Percentiles rank a stretch among this genome's conserved stretches.
Evolutionary conservation across 768 basidiomycete species (phyloP).

Genomic region (Baorangia bicolor): DNA sequence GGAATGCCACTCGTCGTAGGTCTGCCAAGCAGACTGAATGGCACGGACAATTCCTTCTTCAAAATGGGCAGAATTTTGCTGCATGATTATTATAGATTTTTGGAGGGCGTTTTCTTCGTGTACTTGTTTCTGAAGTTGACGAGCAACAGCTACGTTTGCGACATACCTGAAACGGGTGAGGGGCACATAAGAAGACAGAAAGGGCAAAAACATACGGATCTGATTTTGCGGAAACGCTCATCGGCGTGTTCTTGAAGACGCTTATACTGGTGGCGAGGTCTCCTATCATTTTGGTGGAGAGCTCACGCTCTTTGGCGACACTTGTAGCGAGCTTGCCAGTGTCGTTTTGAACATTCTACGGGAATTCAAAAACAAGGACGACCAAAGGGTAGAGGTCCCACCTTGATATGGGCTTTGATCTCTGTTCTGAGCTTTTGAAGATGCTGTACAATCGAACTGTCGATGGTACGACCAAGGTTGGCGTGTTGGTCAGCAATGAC

Average conservation of each 20-base stretch:
- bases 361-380: not conserved
- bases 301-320: constrained; percentile 89
- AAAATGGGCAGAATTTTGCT: constrained; percentile 95
- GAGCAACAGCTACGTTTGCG: constrained; percentile 67
- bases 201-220: constrained; percentile 10
- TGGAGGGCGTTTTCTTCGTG: constrained; percentile 98
- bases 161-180: constrained; percentile 47
- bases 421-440: constrained; percentile 92
- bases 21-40: constrained; percentile 95
- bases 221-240: constrained; percentile 64
- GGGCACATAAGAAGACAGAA: not conserved
- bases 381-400: constrained; percentile 22
- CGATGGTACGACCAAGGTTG: constrained; percentile 93
- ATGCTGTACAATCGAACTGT: constrained; percentile 96
- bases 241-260: constrained; percentile 93
- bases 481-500: constrained; percentile 94
- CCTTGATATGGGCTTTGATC: constrained; percentile 98
- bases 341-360: constrained; percentile 89
- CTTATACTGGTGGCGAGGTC: constrained; percentile 86
- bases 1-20: constrained; percentile 91
- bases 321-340: constrained; percentile 88
- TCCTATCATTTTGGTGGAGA: constrained; percentile 80
- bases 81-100: constrained; percentile 97
- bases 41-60: constrained; percentile 95
- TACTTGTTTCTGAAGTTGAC: constrained; percentile 87